Percentiles rank a stretch among this genome's conserved stretches.
Evolutionary conservation across 441 rosid species (phyloP).

Genomic region (Geranium incanum): DNA sequence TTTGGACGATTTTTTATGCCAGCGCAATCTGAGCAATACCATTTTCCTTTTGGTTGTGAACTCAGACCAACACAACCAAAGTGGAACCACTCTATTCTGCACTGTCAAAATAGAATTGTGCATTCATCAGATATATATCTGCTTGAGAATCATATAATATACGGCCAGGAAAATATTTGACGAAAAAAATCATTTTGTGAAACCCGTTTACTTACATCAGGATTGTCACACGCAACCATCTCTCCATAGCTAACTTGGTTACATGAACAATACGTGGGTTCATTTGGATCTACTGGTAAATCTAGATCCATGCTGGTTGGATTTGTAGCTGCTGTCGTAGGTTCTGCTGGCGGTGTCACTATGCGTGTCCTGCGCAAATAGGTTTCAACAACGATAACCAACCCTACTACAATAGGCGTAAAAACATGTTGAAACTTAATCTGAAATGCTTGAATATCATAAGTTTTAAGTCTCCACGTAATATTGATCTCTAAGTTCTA

Average conservation of each 20-base stretch:
- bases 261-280: slow-evolving; percentile 91
- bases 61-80: slow-evolving; percentile 86
- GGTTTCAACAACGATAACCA: background rate
- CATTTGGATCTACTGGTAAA: slow-evolving; percentile 93
- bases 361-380: slow-evolving; percentile 53
- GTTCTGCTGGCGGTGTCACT: slow-evolving; percentile 25
- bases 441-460: too few species aligned
- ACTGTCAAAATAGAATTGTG: slow-evolving; percentile 36
- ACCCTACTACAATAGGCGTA: background rate
- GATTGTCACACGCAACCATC: slow-evolving; percentile 94
- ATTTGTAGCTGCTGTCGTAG: slow-evolving; percentile 42
- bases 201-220: slow-evolving; percentile 37
- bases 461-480: too few species aligned
- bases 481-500: too few species aligned
- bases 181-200: background rate
- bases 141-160: too few species aligned
- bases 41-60: slow-evolving; percentile 87
- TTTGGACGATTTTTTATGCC: slow-evolving; percentile 57
- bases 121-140: slow-evolving; percentile 18
- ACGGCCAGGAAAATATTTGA: background rate
- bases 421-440: background rate
- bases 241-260: slow-evolving; percentile 96
- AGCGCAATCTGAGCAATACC: slow-evolving; percentile 84
- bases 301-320: slow-evolving; percentile 78
- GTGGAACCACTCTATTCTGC: slow-evolving; percentile 98